These are phyloP conservation scores for Cyclanthera cordifolia DNA, from an alignment of 306 rosid genomes.

Conservation along the genomic window DNA sequence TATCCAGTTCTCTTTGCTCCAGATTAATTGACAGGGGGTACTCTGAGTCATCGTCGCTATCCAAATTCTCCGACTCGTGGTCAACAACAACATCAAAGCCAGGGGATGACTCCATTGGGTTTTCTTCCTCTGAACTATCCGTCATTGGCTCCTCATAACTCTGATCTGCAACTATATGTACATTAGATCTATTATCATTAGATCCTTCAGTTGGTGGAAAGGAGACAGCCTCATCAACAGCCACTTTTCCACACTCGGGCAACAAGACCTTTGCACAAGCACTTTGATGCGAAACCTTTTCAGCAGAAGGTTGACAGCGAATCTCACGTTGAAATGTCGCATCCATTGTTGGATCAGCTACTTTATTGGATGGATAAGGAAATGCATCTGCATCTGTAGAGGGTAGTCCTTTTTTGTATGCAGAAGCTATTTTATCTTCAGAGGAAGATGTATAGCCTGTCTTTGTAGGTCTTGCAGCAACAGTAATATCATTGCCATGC, in stretches of 20 bases:
- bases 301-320: constrained; percentile 17
- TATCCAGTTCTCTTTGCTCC: constrained; percentile 29
- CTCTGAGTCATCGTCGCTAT: constrained; percentile 35
- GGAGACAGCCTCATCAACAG: constrained; percentile 27
- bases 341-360: constrained; percentile 19
- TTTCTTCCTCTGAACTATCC: constrained; percentile 40
- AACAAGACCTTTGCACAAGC: constrained; percentile 19
- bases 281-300: constrained; percentile 25
- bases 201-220: constrained; percentile 23
- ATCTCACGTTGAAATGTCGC: constrained; percentile 24
- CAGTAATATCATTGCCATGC: constrained; percentile 35
- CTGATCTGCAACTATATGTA: constrained; percentile 22
- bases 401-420: constrained; percentile 24
- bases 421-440: constrained; percentile 31
- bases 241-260: constrained; percentile 34
- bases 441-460: constrained; percentile 22
- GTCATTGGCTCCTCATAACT: constrained; percentile 43
- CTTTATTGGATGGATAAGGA: constrained; percentile 23
- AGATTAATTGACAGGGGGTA: constrained; percentile 29
- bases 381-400: constrained; percentile 17
- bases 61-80: constrained; percentile 33
- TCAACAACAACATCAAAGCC: constrained; percentile 90
- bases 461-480: constrained; percentile 33
- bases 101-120: constrained; percentile 67
- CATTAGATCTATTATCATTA: constrained; percentile 24